Conservation (phyloP, 83 land plant genomes). For the Diphasiastrum complanatum region DNA sequence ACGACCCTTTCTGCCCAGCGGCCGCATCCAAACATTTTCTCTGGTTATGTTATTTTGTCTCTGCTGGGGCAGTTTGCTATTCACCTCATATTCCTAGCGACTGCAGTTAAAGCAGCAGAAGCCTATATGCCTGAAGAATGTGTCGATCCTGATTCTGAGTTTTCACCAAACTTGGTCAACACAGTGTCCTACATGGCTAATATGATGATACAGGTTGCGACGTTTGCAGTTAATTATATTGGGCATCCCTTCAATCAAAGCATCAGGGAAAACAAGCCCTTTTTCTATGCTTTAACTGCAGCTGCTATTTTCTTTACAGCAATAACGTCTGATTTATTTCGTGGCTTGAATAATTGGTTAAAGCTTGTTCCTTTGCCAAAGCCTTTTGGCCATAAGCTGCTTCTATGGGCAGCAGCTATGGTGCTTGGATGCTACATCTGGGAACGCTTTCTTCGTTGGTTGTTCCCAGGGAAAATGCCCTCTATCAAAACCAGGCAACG, state of each 20-base stretch:
- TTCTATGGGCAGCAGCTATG: constrained; percentile 72
- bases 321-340: constrained; percentile 75
- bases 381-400: constrained; percentile 56
- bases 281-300: constrained; percentile 56
- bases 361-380: constrained; percentile 79
- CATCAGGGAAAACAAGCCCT: constrained; percentile 81
- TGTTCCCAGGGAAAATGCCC: constrained; percentile 80
- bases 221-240: constrained; percentile 98
- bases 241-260: constrained; percentile 98
- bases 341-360: constrained; percentile 83
- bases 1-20: constrained; percentile 74
- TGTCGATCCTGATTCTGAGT: constrained; percentile 91
- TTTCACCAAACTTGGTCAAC: constrained; percentile 87
- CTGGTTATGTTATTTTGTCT: constrained; percentile 83
- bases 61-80: constrained; percentile 90
- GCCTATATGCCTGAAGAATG: constrained; percentile 97
- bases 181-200: constrained; percentile 97
- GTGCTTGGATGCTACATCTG: constrained; percentile 61
- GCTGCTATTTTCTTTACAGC: constrained; percentile 80
- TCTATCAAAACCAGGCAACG: constrained; percentile 39
- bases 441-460: constrained; percentile 80
- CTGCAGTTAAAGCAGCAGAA: constrained; percentile 73
- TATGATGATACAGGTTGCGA: constrained; percentile 99
- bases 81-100: constrained; percentile 72
- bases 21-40: constrained; percentile 91